Percentiles rank a stretch among this genome's conserved stretches.
phyloP scores from a whole-genome alignment of 2,329 filamentous ascomycete genomes.

The Graphium sp. region DNA sequence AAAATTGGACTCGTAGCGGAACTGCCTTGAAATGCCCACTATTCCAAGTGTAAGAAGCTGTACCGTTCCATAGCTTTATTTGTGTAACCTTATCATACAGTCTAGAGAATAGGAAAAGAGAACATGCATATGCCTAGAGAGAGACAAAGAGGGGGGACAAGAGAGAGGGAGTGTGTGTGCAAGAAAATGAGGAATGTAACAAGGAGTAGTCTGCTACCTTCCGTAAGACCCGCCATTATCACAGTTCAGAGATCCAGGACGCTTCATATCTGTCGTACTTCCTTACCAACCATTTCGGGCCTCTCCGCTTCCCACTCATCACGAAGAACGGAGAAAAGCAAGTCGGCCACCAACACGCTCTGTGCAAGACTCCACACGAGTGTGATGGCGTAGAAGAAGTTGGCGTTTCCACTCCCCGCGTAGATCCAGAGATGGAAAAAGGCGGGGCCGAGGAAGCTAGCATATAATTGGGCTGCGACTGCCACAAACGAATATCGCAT shows the following conservation, averaged over 20 bases:
- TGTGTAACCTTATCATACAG: no score
- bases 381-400: constrained; percentile 98
- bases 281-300: constrained; percentile 78
- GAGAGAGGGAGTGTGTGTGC: no score
- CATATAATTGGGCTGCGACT: constrained; percentile 69
- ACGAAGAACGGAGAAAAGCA: constrained; percentile 72
- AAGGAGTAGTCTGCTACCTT: no score
- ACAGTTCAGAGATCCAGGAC: constrained; percentile 7
- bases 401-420: constrained; percentile 91
- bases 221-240: no score
- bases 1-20: no score
- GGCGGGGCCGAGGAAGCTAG: constrained; percentile 74
- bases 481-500: constrained; percentile 90
- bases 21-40: no score
- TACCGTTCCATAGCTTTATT: no score
- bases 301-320: constrained; percentile 91
- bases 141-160: no score
- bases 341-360: constrained; percentile 72
- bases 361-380: constrained; percentile 93
- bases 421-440: constrained; percentile 99
- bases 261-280: constrained; percentile 62
- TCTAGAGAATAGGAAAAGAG: no score
- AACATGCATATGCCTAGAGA: no score
- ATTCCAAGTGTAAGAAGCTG: no score
- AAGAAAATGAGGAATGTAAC: no score